phyloP scores from a whole-genome alignment of 1,284 basidiomycete genomes.

The Boletus sp. region DNA sequence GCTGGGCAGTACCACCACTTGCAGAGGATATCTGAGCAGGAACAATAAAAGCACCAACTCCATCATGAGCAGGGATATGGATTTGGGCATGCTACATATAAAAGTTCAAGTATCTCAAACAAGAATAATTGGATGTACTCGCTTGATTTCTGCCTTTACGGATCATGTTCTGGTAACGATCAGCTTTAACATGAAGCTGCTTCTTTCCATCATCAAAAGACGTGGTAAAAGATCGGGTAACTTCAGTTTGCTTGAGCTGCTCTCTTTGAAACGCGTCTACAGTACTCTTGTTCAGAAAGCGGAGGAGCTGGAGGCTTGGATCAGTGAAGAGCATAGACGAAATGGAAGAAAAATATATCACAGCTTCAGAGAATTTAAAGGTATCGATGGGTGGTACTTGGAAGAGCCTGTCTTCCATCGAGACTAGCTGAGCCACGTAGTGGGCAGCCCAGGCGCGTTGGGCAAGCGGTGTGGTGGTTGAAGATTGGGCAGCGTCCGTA shows the following conservation, averaged over 20 bases:
- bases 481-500: not conserved
- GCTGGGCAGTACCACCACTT: conserved; percentile 2
- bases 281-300: conserved; percentile 46
- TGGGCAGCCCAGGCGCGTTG: conserved; percentile 55
- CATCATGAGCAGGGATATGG: conserved; percentile 13
- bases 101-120: not conserved
- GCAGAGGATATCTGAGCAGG: conserved; percentile 10
- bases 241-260: conserved; percentile 41
- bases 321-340: not conserved
- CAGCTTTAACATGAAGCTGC: conserved; percentile 30
- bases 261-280: conserved; percentile 47
- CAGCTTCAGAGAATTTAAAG: conserved; percentile 34
- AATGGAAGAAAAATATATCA: conserved; percentile 18
- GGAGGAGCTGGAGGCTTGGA: conserved; percentile 28
- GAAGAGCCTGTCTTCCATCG: conserved; percentile 23
- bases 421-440: conserved; percentile 28
- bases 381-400: conserved; percentile 41
- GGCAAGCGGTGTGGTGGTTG: conserved; percentile 33
- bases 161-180: conserved; percentile 43
- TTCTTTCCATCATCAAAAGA: conserved; percentile 23
- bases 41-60: conserved; percentile 21
- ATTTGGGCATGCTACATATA: conserved; percentile 17
- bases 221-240: conserved; percentile 37
- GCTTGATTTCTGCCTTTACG: conserved; percentile 29
- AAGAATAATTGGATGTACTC: conserved; percentile 16